These are phyloP conservation scores for Calycina herbarum DNA, from an alignment of 2,329 filamentous ascomycete genomes.

Conservation along the genomic window DNA sequence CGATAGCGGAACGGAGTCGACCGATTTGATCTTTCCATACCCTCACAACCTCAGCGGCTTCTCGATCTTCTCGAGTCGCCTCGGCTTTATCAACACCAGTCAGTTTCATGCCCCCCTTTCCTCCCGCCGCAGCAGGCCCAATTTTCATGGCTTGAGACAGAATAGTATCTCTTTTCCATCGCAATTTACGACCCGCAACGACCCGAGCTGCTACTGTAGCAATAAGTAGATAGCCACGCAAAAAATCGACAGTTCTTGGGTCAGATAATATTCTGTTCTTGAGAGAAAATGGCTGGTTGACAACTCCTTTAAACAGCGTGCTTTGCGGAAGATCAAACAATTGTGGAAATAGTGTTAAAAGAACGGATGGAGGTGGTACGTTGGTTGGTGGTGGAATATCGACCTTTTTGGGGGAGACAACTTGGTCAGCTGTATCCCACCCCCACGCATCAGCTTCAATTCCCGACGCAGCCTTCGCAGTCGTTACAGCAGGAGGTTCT, in stretches of 20 bases:
- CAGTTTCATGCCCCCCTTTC: conserved; percentile 89
- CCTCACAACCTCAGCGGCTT: conserved; percentile 73
- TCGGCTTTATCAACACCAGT: conserved; percentile 82
- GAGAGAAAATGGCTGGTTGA: conserved; percentile 55
- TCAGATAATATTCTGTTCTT: conserved; percentile 66
- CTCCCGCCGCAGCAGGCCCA: conserved; percentile 66
- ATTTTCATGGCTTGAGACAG: conserved; percentile 88
- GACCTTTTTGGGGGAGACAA: conserved; percentile 14
- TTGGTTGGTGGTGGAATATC: conserved; percentile 55
- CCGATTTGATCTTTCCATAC: conserved; percentile 77
- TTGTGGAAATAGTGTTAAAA: conserved; percentile 74
- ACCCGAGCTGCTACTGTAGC: conserved; percentile 73
- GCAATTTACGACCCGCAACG: conserved; percentile 78
- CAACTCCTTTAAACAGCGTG: conserved; percentile 64
- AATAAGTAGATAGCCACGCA: conserved; percentile 63
- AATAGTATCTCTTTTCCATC: conserved; percentile 88
- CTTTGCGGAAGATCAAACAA: conserved; percentile 67
- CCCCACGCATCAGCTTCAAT: conserved; percentile 36
- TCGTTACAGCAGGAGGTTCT: conserved; percentile 26
- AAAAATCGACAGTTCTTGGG: conserved; percentile 60
- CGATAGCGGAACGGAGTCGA: conserved; percentile 70
- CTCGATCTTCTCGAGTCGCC: conserved; percentile 78
- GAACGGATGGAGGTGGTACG: conserved; percentile 81
- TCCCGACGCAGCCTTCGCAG: conserved; percentile 21
- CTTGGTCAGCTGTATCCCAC: conserved; percentile 35